Evolutionary conservation across 371 early-diverging fungal species (phyloP).

Genomic region (Rhizopus microsporus): DNA sequence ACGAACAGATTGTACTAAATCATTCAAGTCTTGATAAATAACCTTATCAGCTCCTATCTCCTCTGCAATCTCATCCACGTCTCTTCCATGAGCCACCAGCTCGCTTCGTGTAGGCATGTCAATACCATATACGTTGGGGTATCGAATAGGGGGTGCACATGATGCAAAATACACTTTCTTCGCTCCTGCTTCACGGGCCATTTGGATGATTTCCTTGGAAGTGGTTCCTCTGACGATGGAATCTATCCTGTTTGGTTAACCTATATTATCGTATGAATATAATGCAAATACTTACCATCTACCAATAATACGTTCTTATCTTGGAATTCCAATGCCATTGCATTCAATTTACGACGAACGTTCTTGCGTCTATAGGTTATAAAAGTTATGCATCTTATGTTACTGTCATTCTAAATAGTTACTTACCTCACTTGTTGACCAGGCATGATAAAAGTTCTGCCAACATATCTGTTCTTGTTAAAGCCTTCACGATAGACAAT

Average conservation of each 20-base stretch:
- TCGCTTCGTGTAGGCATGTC: constrained; percentile 96
- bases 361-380: constrained; percentile 67
- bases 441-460: constrained; percentile 98
- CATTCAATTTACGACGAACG: constrained; percentile 96
- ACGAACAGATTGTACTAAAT: constrained; percentile 77
- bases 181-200: constrained; percentile 98
- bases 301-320: constrained; percentile 95
- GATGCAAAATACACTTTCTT: constrained; percentile 98
- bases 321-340: constrained; percentile 95
- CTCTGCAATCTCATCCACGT: constrained; percentile 80
- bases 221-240: constrained; percentile 98
- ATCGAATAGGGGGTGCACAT: constrained; percentile 93
- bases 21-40: constrained; percentile 87
- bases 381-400: constrained; percentile 5
- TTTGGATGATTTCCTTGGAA: constrained; percentile 94
- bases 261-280: neutral
- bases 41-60: constrained; percentile 92
- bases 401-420: neutral
- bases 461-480: constrained; percentile 97
- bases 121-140: constrained; percentile 98
- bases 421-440: constrained; percentile 76
- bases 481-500: constrained; percentile 96
- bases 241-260: constrained; percentile 52
- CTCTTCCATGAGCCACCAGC: constrained; percentile 82
- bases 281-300: constrained; percentile 68